Evolutionary conservation across 2,329 filamentous ascomycete species (phyloP).

Genomic region (Biscogniauxia mediterranea): DNA sequence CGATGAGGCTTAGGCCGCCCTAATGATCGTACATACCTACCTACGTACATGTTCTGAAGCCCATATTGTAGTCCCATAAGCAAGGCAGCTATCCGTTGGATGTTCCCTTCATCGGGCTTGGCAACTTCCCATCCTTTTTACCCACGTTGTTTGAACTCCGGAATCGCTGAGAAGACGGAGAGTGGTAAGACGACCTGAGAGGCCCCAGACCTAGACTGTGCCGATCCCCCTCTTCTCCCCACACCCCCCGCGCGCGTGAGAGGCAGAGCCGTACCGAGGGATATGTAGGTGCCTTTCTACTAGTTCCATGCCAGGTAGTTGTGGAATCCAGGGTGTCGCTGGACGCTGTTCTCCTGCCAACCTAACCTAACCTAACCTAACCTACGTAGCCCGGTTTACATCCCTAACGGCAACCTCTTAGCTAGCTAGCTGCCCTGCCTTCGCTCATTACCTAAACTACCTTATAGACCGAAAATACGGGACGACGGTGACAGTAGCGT

Average conservation of each 20-base stretch:
- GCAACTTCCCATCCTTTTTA: background rate
- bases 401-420: no score
- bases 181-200: background rate
- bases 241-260: background rate
- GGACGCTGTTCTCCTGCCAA: background rate
- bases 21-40: background rate
- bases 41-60: background rate
- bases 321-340: background rate
- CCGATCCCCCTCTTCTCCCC: background rate
- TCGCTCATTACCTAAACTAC: no score
- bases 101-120: background rate
- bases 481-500: no score
- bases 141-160: background rate
- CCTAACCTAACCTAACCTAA: background rate
- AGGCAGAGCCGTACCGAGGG: background rate
- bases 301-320: background rate
- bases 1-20: background rate
- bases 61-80: background rate
- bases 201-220: background rate
- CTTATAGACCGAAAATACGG: no score
- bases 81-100: background rate
- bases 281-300: background rate
- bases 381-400: background rate
- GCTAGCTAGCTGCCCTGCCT: no score
- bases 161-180: background rate